Percentiles rank a stretch among this genome's conserved stretches.
Evolutionary conservation across 2,329 filamentous ascomycete genomes (phyloP).

Genomic region (Helminthosporium solani): DNA sequence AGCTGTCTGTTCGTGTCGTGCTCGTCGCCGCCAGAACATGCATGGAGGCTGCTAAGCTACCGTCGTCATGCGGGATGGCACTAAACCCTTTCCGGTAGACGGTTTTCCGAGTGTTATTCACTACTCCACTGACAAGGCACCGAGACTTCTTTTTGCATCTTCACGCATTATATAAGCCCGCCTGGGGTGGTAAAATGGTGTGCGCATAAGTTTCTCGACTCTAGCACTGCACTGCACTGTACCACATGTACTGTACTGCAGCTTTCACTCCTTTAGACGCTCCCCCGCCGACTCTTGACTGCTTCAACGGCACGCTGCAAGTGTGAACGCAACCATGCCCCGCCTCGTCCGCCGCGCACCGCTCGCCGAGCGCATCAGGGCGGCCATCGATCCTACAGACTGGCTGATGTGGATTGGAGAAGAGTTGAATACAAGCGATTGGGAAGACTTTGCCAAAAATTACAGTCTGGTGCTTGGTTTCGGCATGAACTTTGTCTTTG

Average conservation of each 20-base stretch:
- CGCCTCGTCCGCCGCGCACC: slow-evolving; percentile 80
- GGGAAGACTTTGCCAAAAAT: slow-evolving; percentile 73
- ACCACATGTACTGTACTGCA: not conserved
- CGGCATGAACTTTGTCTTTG: slow-evolving; percentile 73
- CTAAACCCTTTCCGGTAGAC: slow-evolving; percentile 12
- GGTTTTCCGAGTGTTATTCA: slow-evolving; percentile 17
- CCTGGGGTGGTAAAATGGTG: too few relatives aligned
- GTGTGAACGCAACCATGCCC: slow-evolving; percentile 56
- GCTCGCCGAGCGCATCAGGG: slow-evolving; percentile 75
- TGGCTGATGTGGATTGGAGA: slow-evolving; percentile 89
- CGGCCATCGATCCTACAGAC: slow-evolving; percentile 83
- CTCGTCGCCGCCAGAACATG: slow-evolving; percentile 11
- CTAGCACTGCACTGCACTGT: too few relatives aligned
- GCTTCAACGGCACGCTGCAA: slow-evolving; percentile 1
- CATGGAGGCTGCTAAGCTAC: slow-evolving; percentile 27
- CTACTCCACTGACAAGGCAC: slow-evolving; percentile 9
- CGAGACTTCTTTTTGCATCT: too few relatives aligned
- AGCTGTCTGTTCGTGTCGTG: slow-evolving; percentile 6
- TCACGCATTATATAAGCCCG: too few relatives aligned
- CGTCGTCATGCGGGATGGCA: slow-evolving; percentile 17
- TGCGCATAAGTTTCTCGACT: too few relatives aligned
- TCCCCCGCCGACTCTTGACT: not conserved
- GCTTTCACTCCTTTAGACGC: slow-evolving; percentile 1
- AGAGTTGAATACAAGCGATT: slow-evolving; percentile 86
- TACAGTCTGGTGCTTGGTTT: slow-evolving; percentile 76